phyloP scores from a whole-genome alignment of 2,329 filamentous ascomycete species.

The Aspergillus sp. region DNA sequence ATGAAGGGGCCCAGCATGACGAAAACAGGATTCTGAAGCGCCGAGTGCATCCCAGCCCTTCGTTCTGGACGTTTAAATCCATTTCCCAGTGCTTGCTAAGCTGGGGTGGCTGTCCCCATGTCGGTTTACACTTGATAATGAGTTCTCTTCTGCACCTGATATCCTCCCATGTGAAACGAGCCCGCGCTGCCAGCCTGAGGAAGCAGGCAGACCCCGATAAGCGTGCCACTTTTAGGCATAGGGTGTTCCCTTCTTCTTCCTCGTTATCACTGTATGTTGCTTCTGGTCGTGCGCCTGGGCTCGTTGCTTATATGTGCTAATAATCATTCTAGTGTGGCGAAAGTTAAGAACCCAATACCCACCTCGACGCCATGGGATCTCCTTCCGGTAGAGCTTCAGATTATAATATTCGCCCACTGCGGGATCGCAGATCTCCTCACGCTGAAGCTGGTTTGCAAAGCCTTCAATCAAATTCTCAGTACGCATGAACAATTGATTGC shows the following conservation, averaged over 20 bases:
- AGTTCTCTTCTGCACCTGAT: slow-evolving; percentile 34
- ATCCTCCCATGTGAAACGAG: slow-evolving; percentile 30
- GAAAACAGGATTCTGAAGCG: slow-evolving; percentile 8
- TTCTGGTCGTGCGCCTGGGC: not conserved
- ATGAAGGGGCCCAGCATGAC: not conserved
- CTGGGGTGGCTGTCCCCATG: slow-evolving; percentile 30
- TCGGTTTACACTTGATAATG: slow-evolving; percentile 31
- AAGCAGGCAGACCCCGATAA: slow-evolving; percentile 29
- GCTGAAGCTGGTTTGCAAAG: slow-evolving; percentile 41
- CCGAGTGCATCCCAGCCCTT: not conserved
- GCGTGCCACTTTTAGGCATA: slow-evolving; percentile 23
- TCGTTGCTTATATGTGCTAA: slow-evolving; percentile 10
- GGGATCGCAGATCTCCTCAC: slow-evolving; percentile 37
- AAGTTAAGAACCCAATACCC: slow-evolving; percentile 23
- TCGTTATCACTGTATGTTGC: slow-evolving; percentile 27
- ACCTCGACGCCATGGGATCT: slow-evolving; percentile 39
- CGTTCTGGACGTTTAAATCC: slow-evolving; percentile 10
- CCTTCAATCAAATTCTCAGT: slow-evolving; percentile 37
- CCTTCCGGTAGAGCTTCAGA: slow-evolving; percentile 43
- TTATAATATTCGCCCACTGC: slow-evolving; percentile 43
- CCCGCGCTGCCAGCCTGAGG: slow-evolving; percentile 31
- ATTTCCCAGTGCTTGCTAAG: slow-evolving; percentile 11
- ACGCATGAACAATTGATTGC: slow-evolving; percentile 41
- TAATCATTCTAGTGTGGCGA: slow-evolving; percentile 20
- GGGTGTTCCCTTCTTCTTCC: slow-evolving; percentile 23